phyloP scores from a whole-genome alignment of 2,329 filamentous ascomycete genomes.

The Cordyceps tenuipes region DNA sequence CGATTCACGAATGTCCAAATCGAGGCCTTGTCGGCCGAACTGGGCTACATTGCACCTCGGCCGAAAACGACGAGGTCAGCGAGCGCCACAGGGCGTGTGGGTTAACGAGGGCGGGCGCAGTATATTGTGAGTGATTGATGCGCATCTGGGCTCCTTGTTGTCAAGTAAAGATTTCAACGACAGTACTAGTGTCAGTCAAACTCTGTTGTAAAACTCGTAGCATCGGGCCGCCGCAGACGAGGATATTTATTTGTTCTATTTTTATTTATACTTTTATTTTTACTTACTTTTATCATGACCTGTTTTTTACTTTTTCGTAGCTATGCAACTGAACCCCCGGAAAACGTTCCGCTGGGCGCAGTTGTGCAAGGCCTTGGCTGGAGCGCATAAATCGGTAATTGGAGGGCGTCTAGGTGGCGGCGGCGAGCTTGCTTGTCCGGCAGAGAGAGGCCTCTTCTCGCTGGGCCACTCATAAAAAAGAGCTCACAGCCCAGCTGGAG shows the following conservation, averaged over 20 bases:
- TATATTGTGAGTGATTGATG: too few relatives aligned
- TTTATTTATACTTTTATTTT: too few relatives aligned
- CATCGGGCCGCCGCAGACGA: too few relatives aligned
- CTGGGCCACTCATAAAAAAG: background rate
- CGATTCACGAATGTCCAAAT: background rate
- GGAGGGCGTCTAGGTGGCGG: background rate
- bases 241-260: too few relatives aligned
- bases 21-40: background rate
- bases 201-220: too few relatives aligned
- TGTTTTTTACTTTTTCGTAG: too few relatives aligned
- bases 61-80: background rate
- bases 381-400: background rate
- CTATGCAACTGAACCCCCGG: background rate
- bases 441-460: background rate
- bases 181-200: too few relatives aligned
- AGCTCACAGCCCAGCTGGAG: background rate
- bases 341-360: background rate
- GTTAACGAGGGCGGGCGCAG: too few relatives aligned
- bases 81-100: background rate
- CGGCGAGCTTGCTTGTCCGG: background rate
- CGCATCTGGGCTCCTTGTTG: too few relatives aligned
- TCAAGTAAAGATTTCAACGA: too few relatives aligned
- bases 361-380: background rate
- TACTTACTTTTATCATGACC: too few relatives aligned
- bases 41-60: background rate